Base-by-base conservation (phyloP, 495 filamentous ascomycete genomes). In the Parathielavia hyrcaniae region DNA sequence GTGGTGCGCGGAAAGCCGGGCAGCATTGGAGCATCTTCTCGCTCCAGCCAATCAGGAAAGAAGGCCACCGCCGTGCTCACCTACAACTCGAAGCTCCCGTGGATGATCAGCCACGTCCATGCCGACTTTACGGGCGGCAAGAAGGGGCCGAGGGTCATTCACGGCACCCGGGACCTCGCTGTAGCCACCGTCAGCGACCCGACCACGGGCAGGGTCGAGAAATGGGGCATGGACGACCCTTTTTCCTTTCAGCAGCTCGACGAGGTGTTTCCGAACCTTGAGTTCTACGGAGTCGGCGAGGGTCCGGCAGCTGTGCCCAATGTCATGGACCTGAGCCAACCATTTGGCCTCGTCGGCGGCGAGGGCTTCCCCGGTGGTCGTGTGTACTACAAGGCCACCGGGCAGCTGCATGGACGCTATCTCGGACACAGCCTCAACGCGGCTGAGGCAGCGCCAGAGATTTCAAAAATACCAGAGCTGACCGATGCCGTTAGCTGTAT, bases 251-350 rank as follows among this genome's bases (percentile, higher is more conserved):
- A 79, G 16, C 89, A 93, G 66, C 85, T 96, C 60, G 76, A 84
- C 5, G 88, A 95, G 54, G 71, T 83, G 39, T 85, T 86, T 62
- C 84, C 88, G 16, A 83, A 87, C 14, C 81, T 89, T 53, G 73
- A 81, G n/a, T 83, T 82, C 38, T 95, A 86, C 67, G 91, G 91
- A 14, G 70, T 89, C 34, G 90, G 89, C 12, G 73, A 89, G 14
- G 90, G 90, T 6, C 82, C 85, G 12, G 76, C 89, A 16, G 82
- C 88, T 35, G 73, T 86, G 39, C 88, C 90, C 4, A 97, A 95
- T 66, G 79, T 85, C 19, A 90, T 96, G 86, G 90, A 93, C 68
- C 80, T 95, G 41, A 95, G 90, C 67, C 88, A 92, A 52, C 80
- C 81, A 8, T 89, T 86, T 68, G 91, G 91, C 30, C 83, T 91